Base-by-base conservation (phyloP, 1,284 basidiomycete genomes). In the Pseudozyma sp. region DNA sequence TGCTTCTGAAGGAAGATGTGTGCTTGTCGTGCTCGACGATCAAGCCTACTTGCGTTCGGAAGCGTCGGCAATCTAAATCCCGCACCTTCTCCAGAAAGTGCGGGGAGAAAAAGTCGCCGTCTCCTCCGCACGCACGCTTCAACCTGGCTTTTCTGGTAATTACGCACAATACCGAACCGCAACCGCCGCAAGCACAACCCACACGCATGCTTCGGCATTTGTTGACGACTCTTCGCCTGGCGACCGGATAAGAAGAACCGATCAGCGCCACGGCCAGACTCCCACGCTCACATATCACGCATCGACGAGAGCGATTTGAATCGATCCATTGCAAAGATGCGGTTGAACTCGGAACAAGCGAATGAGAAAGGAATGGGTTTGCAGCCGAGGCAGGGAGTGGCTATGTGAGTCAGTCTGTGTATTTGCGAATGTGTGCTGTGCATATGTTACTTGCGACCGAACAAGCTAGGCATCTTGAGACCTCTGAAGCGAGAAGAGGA, bases 401-500 rank as follows among this genome's bases (percentile, higher is more conserved):
- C 35, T 37, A 14, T 37, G 10, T 37, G 35, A 10, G 10, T 9
- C 8, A 9, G 35, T 14, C 14, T 14, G 35, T 37, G 35, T 37
- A 14, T 14, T 10, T 10, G 14, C 35, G 35, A 10, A 37, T 10
- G 35, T 14, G 8, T 37, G 35, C 35, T 37, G 8, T 37, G 35
- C 14, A 14, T 37, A 14, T 37, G 14, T 50, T 29, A 69, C 67
- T 69, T 69, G 19, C 67, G 40, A 16, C 60, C 67, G 11, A 69
- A 69, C 33, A 69, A n/a, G 17, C 60, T 60, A 0, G 67, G 60
- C 39, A 63, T 43, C 52, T 40, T 50, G 24, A 69, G 24, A 1
- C 60, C 39, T 39, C 42, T 44, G 19, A 69, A 69, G 9, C 56
- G 58, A 29, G 56, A 55, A 3, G 55, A 63, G 6, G 60, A 55